phyloP scores from a whole-genome alignment of 371 early-diverging fungal genomes.

The Thermomucor indicae-seudaticae region DNA sequence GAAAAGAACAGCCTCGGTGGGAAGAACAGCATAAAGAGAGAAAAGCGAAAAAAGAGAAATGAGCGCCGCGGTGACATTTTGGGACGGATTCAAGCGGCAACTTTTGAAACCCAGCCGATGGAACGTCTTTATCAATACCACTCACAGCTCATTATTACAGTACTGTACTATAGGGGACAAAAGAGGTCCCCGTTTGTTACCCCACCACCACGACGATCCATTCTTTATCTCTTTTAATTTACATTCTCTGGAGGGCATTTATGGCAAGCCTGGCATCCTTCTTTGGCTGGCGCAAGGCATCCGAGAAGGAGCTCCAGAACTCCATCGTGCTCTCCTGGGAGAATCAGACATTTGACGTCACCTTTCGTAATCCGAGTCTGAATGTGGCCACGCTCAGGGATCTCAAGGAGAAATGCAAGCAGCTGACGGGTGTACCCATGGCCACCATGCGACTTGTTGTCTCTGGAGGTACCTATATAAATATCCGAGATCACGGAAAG shows the following conservation, averaged over 20 bases:
- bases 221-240: too few species aligned
- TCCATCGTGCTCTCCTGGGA: slow-evolving; percentile 33
- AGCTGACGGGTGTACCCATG: slow-evolving; percentile 39
- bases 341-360: slow-evolving; percentile 21
- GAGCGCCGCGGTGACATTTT: too few species aligned
- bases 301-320: slow-evolving; percentile 28
- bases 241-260: slow-evolving; percentile 20
- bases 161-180: too few species aligned
- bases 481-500: not conserved
- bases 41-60: too few species aligned
- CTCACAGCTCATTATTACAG: too few species aligned
- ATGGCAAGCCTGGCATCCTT: slow-evolving; percentile 30
- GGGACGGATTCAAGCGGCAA: too few species aligned
- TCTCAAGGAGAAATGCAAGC: slow-evolving; percentile 37
- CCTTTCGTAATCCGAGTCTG: slow-evolving; percentile 34
- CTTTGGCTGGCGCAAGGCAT: slow-evolving; percentile 32
- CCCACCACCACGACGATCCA: too few species aligned
- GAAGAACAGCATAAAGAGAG: too few species aligned
- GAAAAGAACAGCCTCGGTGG: too few species aligned
- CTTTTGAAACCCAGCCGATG: too few species aligned
- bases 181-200: too few species aligned
- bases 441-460: slow-evolving; percentile 41
- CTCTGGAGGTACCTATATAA: slow-evolving; percentile 33
- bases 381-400: slow-evolving; percentile 35
- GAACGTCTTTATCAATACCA: too few species aligned